Conservation (phyloP, 805 yeast genomes). For the Naumovozyma castellii region DNA sequence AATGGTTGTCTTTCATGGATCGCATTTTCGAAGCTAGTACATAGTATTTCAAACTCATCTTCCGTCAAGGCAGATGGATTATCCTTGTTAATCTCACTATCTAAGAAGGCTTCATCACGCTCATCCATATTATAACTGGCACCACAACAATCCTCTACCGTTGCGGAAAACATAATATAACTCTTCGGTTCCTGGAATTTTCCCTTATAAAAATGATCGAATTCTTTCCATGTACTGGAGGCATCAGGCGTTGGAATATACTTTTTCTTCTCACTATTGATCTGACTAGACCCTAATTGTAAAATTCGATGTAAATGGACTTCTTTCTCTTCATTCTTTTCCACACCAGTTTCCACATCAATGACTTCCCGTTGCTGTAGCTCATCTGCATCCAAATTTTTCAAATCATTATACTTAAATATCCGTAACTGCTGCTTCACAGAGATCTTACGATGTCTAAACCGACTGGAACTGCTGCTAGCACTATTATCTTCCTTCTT, state of each 20-base stretch:
- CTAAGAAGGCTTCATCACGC: constrained; percentile 62
- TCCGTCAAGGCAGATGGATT: constrained; percentile 41
- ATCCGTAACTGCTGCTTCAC: constrained; percentile 81
- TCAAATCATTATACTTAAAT: constrained; percentile 67
- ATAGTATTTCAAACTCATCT: constrained; percentile 75
- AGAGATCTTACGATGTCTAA: constrained; percentile 89
- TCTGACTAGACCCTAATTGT: constrained; percentile 38
- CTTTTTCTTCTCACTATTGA: constrained; percentile 15
- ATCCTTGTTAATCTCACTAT: constrained; percentile 30
- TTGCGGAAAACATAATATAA: constrained; percentile 82
- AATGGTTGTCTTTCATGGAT: constrained; percentile 82
- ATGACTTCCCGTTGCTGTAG: constrained; percentile 70
- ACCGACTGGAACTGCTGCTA: constrained; percentile 32
- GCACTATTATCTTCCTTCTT: constrained; percentile 1
- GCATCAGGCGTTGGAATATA: constrained; percentile 98
- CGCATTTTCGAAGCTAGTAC: constrained; percentile 62
- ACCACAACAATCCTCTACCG: constrained; percentile 91
- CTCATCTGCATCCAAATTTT: constrained; percentile 55
- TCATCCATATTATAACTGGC: constrained; percentile 87
- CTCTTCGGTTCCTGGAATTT: constrained; percentile 62
- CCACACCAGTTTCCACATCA: constrained; percentile 94
- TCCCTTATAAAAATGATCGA: constrained; percentile 58
- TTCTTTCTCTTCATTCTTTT: constrained; percentile 94
- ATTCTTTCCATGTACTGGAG: constrained; percentile 71
- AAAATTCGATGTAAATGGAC: constrained; percentile 90